Base-by-base conservation (phyloP, 495 filamentous ascomycete species). In the Bombardia bombarda region DNA sequence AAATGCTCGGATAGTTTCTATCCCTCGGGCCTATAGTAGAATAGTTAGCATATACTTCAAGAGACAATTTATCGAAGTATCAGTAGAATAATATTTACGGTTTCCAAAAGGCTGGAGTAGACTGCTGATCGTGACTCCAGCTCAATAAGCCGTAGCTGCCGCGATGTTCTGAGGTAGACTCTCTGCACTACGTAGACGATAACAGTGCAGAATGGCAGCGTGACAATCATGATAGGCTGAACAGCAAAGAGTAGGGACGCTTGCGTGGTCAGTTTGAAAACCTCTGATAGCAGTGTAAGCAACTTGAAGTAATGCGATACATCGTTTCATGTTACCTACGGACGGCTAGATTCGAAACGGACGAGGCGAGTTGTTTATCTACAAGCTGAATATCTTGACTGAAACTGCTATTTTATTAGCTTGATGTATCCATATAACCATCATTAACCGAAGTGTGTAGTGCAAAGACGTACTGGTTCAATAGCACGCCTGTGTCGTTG, bases 91-190 rank as follows among this genome's bases (percentile, higher is more conserved):
- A 8, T 7, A 46, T 44, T 28, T 34, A 52, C 57, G 5, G 62
- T 65, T 37, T 84, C 80, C 17, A 74, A 62, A 38, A 83, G 80
- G 32, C 74, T 70, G 0, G 77, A 72, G 42, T 73, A 80, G 1
- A 83, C 58, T 2, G 78, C 75, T 3, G 78, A 68, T 52, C 79
- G 77, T 12, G 74, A 67, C 57, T 83, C 79, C 7, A 83, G 63
- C 23, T 83, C 80, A 17, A 84, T 59, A 32, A 79, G 65, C 25
- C 80, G 76, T 4, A 84, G 56, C 49, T 83, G 80, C 3, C 79
- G 72, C 2, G 79, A 82, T 1, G 80, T 84, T 9, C 74, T 68
- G 4, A 85, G 65, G 45, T 85, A 85, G 26, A 74, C 59, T 40
- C 73, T 76, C 47, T 82, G 77, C 4, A 84, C 65, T 13, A 71